Conservation (phyloP, 2,329 filamentous ascomycete genomes). For the Trichoderma semiorbis region DNA sequence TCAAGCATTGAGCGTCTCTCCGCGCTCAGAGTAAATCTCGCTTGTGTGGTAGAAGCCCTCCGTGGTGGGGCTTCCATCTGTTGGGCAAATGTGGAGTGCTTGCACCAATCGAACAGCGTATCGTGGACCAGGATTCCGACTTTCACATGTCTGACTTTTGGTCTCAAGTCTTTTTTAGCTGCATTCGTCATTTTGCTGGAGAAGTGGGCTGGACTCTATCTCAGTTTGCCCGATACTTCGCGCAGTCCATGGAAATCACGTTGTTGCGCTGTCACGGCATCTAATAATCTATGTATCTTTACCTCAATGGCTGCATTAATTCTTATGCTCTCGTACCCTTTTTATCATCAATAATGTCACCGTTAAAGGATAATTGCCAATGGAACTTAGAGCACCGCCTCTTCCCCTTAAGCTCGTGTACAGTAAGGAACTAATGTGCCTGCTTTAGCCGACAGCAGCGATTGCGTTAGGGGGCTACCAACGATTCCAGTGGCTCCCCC, state of each 20-base stretch:
- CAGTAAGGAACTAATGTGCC: background rate
- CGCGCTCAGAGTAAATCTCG: slow-evolving; percentile 1
- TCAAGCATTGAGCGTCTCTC: background rate
- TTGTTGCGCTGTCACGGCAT: background rate
- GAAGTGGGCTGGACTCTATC: background rate
- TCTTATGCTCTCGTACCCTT: background rate
- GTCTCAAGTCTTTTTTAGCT: background rate
- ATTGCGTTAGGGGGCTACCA: slow-evolving; percentile 6
- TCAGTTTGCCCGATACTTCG: background rate
- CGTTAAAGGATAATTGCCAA: background rate
- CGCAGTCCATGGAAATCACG: background rate
- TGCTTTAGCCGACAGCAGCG: slow-evolving; percentile 11
- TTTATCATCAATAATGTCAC: background rate
- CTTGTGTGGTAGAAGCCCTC: slow-evolving; percentile 9
- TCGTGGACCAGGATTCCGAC: background rate
- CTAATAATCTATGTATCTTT: background rate
- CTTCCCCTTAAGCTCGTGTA: background rate
- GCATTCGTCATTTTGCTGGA: slow-evolving; percentile 13
- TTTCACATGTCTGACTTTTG: slow-evolving; percentile 14
- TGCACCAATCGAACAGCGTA: background rate
- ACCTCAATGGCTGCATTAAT: background rate
- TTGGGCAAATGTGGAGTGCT: slow-evolving; percentile 8
- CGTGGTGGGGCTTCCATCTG: slow-evolving; percentile 2
- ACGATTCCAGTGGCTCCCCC: background rate
- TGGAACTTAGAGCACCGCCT: background rate